phyloP scores from a whole-genome alignment of 1,284 basidiomycete genomes.

The Cutaneotrichosporon daszewskae region DNA sequence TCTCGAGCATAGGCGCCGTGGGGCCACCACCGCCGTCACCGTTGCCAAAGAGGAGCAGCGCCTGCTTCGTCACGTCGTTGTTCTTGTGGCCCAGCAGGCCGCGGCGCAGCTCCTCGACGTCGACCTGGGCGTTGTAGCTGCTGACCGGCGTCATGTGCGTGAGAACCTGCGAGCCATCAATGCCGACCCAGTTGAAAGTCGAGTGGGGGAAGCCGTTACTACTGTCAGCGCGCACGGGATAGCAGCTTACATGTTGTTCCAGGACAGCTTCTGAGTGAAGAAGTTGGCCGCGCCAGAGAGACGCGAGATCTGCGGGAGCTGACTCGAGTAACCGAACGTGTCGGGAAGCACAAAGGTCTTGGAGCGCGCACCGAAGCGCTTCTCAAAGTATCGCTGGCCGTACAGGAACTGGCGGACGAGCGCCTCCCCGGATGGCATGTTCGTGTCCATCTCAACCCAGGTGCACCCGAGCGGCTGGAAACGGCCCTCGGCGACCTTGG shows the following conservation, averaged over 20 bases:
- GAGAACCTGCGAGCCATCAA: constrained; percentile 60
- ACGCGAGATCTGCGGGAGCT: constrained; percentile 81
- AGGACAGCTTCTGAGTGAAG: constrained; percentile 86
- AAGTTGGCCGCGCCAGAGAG: constrained; percentile 87
- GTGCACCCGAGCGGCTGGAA: constrained; percentile 57
- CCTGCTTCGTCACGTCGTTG: constrained; percentile 64
- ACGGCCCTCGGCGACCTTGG: constrained; percentile 66
- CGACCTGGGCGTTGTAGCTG: constrained; percentile 45
- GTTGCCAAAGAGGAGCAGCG: constrained; percentile 85
- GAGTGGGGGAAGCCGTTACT: constrained; percentile 85
- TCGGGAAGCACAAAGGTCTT: constrained; percentile 64
- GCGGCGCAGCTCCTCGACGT: constrained; percentile 70
- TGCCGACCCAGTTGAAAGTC: constrained; percentile 96
- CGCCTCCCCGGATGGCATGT: constrained; percentile 88
- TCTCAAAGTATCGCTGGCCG: constrained; percentile 83
- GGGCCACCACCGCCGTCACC: constrained; percentile 69
- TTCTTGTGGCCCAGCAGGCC: constrained; percentile 86
- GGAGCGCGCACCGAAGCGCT: constrained; percentile 73
- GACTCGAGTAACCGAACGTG: constrained; percentile 79
- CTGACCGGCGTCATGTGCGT: constrained; percentile 90
- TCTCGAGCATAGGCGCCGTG: constrained; percentile 74
- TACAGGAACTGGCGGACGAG: constrained; percentile 84
- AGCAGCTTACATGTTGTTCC: constrained; percentile 23
- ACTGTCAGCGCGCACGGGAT: not conserved
- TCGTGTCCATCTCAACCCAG: constrained; percentile 75